Conservation (phyloP, 2,329 filamentous ascomycete genomes). For the Aureobasidium melanogenum region DNA sequence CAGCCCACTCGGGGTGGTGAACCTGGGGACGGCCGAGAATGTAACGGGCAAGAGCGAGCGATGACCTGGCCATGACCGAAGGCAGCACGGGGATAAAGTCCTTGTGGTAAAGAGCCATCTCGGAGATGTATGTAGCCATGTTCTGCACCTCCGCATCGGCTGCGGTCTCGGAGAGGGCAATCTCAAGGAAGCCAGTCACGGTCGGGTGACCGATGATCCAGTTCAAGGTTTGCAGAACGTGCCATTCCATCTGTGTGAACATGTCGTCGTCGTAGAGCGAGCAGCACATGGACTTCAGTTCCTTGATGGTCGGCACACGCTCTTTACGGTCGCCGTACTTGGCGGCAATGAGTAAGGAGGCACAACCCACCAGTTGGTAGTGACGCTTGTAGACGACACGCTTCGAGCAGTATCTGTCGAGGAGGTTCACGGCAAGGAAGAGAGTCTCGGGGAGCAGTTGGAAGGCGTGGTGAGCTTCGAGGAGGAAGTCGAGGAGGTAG, state of each 20-base stretch:
- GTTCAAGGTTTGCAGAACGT: constrained; percentile 92
- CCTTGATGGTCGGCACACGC: constrained; percentile 90
- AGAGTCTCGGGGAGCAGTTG: constrained; percentile 88
- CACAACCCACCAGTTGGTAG: constrained; percentile 95
- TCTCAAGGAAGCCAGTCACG: constrained; percentile 84
- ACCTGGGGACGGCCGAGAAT: constrained; percentile 74
- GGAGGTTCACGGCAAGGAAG: constrained; percentile 90
- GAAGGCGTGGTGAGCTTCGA: constrained; percentile 94
- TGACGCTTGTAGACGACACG: constrained; percentile 98
- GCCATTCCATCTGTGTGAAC: constrained; percentile 99
- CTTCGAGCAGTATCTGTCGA: constrained; percentile 96
- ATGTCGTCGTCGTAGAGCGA: constrained; percentile 97
- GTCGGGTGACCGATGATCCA: constrained; percentile 96
- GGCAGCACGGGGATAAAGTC: constrained; percentile 92
- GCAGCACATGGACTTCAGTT: constrained; percentile 99
- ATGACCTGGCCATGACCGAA: constrained; percentile 81
- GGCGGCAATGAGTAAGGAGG: constrained; percentile 88
- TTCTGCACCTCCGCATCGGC: constrained; percentile 85
- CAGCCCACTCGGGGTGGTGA: constrained; percentile 62
- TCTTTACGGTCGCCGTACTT: constrained; percentile 99
- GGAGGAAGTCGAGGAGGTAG: constrained; percentile 94
- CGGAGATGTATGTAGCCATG: constrained; percentile 88
- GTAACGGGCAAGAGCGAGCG: constrained; percentile 75
- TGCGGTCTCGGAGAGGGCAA: constrained; percentile 66
- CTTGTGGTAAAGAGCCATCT: constrained; percentile 91